Evolutionary conservation across 2,329 filamentous ascomycete species (phyloP).

Genomic region (Chalaropsis thielavioides): DNA sequence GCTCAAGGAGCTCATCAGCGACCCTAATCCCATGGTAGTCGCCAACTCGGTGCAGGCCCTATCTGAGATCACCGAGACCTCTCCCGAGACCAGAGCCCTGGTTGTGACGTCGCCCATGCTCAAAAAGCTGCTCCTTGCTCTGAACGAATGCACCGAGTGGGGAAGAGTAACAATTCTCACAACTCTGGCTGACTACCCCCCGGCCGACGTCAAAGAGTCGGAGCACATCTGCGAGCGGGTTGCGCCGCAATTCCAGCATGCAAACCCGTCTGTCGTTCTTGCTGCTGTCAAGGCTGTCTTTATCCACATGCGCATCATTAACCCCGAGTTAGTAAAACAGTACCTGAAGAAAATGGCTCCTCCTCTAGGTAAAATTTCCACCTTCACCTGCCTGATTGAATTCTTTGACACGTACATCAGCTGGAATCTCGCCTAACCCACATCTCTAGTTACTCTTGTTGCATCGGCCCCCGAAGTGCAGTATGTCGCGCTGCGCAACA

Average conservation of each 20-base stretch:
- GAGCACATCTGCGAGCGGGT: slow-evolving; percentile 98
- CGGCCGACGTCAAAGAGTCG: slow-evolving; percentile 81
- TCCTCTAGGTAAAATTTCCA: slow-evolving; percentile 54
- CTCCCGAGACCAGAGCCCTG: slow-evolving; percentile 79
- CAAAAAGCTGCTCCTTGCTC: slow-evolving; percentile 89
- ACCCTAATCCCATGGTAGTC: slow-evolving; percentile 98
- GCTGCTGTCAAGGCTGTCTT: slow-evolving; percentile 98
- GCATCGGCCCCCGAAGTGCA: slow-evolving; percentile 94
- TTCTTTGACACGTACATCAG: background rate
- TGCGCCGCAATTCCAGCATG: slow-evolving; percentile 92
- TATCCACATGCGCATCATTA: slow-evolving; percentile 80
- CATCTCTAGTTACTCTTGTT: slow-evolving; percentile 64
- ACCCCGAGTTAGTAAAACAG: slow-evolving; percentile 60
- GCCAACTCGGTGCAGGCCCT: slow-evolving; percentile 93
- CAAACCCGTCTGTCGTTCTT: slow-evolving; percentile 90
- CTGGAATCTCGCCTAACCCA: slow-evolving; percentile 1
- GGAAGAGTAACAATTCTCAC: slow-evolving; percentile 85
- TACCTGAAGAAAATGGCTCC: slow-evolving; percentile 99
- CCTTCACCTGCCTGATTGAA: no score
- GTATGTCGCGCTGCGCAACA: slow-evolving; percentile 91
- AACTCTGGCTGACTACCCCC: slow-evolving; percentile 76
- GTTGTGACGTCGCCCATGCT: slow-evolving; percentile 67
- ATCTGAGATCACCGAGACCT: slow-evolving; percentile 77
- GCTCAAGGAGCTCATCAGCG: slow-evolving; percentile 87
- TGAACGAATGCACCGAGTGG: slow-evolving; percentile 99